These are phyloP conservation scores for Hymenoscyphus repandus DNA, from an alignment of 2,329 filamentous ascomycete genomes.

Conservation along the genomic window DNA sequence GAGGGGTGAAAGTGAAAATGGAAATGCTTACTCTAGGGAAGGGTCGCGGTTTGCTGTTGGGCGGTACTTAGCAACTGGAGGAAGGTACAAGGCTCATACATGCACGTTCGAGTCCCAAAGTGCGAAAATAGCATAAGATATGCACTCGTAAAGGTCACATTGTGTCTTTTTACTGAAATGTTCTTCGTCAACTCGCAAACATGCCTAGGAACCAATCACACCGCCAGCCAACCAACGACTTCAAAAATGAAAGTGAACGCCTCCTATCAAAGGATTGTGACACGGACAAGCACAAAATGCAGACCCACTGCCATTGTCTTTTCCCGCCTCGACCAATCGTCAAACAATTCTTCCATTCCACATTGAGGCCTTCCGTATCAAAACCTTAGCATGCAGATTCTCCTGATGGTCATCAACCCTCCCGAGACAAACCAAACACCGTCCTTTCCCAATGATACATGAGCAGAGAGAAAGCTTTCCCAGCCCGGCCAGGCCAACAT, in stretches of 20 bases:
- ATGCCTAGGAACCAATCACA: not conserved
- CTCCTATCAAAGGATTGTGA: conserved; percentile 21
- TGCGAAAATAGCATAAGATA: too few species aligned
- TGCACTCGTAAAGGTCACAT: not conserved
- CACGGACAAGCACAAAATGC: conserved; percentile 2
- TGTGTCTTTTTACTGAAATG: not conserved
- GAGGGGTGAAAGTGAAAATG: too few species aligned
- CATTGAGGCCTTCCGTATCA: not conserved
- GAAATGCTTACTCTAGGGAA: too few species aligned
- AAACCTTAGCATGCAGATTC: not conserved
- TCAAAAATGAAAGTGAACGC: conserved; percentile 11
- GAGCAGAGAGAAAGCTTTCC: conserved; percentile 16
- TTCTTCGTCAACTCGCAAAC: not conserved
- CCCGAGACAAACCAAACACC: conserved; percentile 22
- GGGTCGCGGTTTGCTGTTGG: too few species aligned
- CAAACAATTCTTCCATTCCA: conserved; percentile 1
- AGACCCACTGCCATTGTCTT: not conserved
- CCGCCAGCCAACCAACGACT: conserved; percentile 6
- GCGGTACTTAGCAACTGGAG: too few species aligned
- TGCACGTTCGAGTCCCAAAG: too few species aligned
- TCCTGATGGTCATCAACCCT: not conserved
- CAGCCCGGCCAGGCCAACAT: conserved; percentile 9
- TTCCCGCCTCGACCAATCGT: not conserved
- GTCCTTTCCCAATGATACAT: conserved; percentile 14
- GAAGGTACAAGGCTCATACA: too few species aligned